These are phyloP conservation scores for thale cress (Arabidopsis thaliana) DNA, from an alignment of 345 rosid genomes.

Conservation along the genomic window DNA sequence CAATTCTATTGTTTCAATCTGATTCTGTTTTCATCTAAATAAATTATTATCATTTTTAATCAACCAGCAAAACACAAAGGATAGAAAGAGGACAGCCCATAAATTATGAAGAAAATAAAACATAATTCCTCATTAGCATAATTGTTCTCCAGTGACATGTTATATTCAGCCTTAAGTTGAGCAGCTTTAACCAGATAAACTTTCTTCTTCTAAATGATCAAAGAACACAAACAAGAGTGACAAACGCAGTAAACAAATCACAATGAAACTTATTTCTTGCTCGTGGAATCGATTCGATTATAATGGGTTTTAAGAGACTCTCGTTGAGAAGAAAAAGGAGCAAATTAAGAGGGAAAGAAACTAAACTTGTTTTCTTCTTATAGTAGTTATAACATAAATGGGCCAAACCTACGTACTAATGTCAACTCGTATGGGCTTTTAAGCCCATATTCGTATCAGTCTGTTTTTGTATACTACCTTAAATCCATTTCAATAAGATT, in stretches of 20 bases:
- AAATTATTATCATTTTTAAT: constrained; percentile 20
- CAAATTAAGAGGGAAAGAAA: too few species aligned
- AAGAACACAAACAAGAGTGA: constrained; percentile 3
- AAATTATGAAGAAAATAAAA: background rate
- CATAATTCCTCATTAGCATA: constrained; percentile 53
- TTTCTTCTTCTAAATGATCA: constrained; percentile 66
- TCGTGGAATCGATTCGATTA: too few species aligned
- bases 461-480: too few species aligned
- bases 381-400: too few species aligned
- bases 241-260: background rate
- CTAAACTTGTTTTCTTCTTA: too few species aligned
- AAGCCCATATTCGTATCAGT: too few species aligned
- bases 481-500: too few species aligned
- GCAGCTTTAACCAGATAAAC: constrained; percentile 72
- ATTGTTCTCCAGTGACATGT: constrained; percentile 52
- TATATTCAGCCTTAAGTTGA: constrained; percentile 69
- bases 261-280: background rate
- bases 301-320: too few species aligned
- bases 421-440: too few species aligned
- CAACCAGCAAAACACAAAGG: background rate
- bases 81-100: background rate
- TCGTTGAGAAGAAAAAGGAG: too few species aligned
- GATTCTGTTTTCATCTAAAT: constrained; percentile 28
- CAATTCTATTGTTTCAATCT: constrained; percentile 39
- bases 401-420: too few species aligned